Evolutionary conservation across 2,329 filamentous ascomycete species (phyloP).

Genomic region (Albifimbria verrucaria): DNA sequence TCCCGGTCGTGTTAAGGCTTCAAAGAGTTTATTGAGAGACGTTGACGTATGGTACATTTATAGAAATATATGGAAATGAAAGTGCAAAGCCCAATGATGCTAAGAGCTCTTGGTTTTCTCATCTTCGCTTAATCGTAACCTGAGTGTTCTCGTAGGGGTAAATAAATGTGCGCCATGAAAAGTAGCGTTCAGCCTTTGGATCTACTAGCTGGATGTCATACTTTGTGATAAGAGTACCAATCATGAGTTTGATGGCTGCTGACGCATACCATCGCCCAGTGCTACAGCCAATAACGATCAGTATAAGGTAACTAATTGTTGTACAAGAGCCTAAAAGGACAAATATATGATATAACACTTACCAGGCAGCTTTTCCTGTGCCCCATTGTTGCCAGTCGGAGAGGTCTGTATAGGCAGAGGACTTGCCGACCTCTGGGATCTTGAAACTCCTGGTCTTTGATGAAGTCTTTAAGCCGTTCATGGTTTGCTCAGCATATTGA

Average conservation of each 20-base stretch:
- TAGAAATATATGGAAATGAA: too few species aligned
- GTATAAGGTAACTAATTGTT: too few species aligned
- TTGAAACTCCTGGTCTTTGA: neutral
- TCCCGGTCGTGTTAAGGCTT: too few species aligned
- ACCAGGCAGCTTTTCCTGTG: neutral
- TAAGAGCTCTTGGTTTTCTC: too few species aligned
- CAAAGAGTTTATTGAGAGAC: too few species aligned
- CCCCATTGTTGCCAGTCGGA: neutral
- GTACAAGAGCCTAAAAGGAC: too few species aligned
- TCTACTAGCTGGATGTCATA: neutral
- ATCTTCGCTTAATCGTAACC: too few species aligned
- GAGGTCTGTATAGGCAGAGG: neutral
- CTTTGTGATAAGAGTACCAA: neutral
- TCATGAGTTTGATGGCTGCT: neutral
- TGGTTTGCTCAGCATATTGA: too few species aligned
- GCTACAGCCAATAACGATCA: neutral
- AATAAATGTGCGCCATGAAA: neutral
- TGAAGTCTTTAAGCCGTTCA: too few species aligned
- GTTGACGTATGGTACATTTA: too few species aligned
- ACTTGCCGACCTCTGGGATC: neutral
- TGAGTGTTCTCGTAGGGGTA: too few species aligned
- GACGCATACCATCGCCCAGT: neutral
- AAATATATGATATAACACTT: neutral
- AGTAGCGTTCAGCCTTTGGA: neutral
- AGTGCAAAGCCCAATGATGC: too few species aligned